Evolutionary conservation across 1,284 basidiomycete genomes (phyloP).

Genomic region (Phellopilus nigrolimitatus): DNA sequence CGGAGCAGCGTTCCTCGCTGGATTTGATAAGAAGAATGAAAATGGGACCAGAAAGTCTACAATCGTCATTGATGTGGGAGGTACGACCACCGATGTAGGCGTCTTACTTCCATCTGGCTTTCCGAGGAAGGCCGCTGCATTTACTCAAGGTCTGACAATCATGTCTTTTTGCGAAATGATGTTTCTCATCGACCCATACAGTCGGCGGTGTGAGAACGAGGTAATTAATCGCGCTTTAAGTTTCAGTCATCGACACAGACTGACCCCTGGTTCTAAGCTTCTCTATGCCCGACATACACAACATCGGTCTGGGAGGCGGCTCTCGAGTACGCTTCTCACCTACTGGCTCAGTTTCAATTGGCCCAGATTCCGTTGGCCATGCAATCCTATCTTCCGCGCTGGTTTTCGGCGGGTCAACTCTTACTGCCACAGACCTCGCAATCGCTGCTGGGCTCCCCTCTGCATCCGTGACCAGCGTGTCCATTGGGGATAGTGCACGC

Average conservation of each 20-base stretch:
- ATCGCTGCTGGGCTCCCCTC: conserved; percentile 33
- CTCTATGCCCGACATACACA: conserved; percentile 46
- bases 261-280: conserved; percentile 31
- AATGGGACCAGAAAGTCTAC: conserved; percentile 34
- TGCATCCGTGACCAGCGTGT: conserved; percentile 15
- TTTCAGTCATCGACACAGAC: conserved; percentile 8
- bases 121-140: conserved; percentile 46
- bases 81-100: conserved; percentile 51
- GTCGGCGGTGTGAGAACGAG: conserved; percentile 35
- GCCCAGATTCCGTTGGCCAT: conserved; percentile 55
- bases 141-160: conserved; percentile 32
- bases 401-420: conserved; percentile 45
- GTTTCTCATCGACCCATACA: not conserved
- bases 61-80: conserved; percentile 55
- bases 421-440: conserved; percentile 51
- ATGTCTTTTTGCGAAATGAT: not conserved
- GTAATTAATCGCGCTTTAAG: conserved; percentile 11
- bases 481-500: conserved; percentile 35
- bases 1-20: conserved; percentile 51
- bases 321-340: conserved; percentile 38
- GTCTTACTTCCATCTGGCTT: conserved; percentile 47
- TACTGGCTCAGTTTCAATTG: conserved; percentile 37
- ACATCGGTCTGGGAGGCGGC: conserved; percentile 53
- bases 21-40: conserved; percentile 32
- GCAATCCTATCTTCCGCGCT: conserved; percentile 40